phyloP scores from a whole-genome alignment of 345 rosid species.

The Arabis hirsuta region DNA sequence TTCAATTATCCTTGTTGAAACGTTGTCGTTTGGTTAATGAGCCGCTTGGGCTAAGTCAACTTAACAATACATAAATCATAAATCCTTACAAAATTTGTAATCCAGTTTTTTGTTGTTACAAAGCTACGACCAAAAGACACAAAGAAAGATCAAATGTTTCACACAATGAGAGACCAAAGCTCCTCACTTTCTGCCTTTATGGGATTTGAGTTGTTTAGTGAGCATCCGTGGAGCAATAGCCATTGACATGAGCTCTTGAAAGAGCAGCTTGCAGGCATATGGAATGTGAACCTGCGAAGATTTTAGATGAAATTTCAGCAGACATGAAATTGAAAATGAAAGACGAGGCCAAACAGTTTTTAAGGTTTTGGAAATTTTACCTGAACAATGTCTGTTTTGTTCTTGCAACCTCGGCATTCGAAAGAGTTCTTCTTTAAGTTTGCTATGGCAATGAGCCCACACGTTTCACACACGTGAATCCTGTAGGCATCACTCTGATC shows the following conservation, averaged over 20 bases:
- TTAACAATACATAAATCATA: too few relatives aligned
- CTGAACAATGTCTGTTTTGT: conserved; percentile 92
- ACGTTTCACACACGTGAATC: conserved; percentile 88
- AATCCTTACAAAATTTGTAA: neutral
- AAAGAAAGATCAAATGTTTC: neutral
- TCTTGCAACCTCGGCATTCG: conserved; percentile 98
- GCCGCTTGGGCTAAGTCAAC: too few relatives aligned
- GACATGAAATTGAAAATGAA: neutral
- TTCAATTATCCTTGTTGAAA: too few relatives aligned
- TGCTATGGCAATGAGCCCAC: conserved; percentile 94
- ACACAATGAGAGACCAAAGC: conserved; percentile 33
- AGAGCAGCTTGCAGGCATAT: conserved; percentile 90
- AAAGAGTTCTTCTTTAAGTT: conserved; percentile 89
- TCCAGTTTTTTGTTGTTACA: conserved; percentile 3
- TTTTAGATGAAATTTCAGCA: conserved; percentile 19
- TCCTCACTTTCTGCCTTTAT: conserved; percentile 69
- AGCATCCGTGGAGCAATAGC: conserved; percentile 99
- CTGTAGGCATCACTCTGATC: conserved; percentile 98
- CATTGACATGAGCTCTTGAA: conserved; percentile 99
- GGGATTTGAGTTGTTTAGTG: conserved; percentile 58
- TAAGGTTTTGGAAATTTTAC: conserved; percentile 39
- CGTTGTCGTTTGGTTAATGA: too few relatives aligned
- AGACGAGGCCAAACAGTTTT: neutral
- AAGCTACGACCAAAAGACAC: neutral
- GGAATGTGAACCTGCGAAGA: conserved; percentile 80